Conservation (phyloP, 1,139 yeast genomes). For the Blastobotrys proliferans region DNA sequence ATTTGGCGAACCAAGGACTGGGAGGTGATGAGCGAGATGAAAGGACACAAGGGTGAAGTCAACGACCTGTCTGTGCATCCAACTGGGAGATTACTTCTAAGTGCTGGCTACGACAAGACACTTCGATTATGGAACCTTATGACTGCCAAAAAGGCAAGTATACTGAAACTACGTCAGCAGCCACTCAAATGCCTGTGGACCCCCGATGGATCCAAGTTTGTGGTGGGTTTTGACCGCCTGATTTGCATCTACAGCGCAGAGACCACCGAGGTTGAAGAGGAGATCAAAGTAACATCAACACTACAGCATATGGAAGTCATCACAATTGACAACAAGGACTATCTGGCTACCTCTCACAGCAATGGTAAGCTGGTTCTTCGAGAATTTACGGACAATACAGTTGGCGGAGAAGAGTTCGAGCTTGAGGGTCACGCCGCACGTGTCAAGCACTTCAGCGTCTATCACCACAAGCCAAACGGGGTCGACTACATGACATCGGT, state of each 20-base stretch:
- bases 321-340: conserved; percentile 34
- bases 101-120: conserved; percentile 81
- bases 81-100: conserved; percentile 84
- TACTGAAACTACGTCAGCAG: conserved; percentile 67
- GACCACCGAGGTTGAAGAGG: conserved; percentile 53
- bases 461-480: conserved; percentile 40
- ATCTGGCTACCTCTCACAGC: conserved; percentile 62
- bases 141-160: conserved; percentile 96
- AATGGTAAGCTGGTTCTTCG: conserved; percentile 69
- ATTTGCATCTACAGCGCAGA: conserved; percentile 63
- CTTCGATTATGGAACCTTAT: conserved; percentile 90
- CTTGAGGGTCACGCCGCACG: conserved; percentile 81
- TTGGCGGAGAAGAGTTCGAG: conserved; percentile 40
- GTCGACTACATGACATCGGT: conserved; percentile 63
- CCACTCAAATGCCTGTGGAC: conserved; percentile 41
- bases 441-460: conserved; percentile 69
- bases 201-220: conserved; percentile 58
- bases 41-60: conserved; percentile 66
- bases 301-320: conserved; percentile 65
- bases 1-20: conserved; percentile 97
- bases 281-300: conserved; percentile 47
- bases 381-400: conserved; percentile 33
- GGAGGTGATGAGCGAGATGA: conserved; percentile 85
- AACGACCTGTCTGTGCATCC: conserved; percentile 89
- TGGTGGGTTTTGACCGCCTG: conserved; percentile 68